Percentiles rank a stretch among this genome's conserved stretches.
These are phyloP conservation scores for Apiospora marii DNA, from an alignment of 2,329 filamentous ascomycete species.

Conservation along the genomic window DNA sequence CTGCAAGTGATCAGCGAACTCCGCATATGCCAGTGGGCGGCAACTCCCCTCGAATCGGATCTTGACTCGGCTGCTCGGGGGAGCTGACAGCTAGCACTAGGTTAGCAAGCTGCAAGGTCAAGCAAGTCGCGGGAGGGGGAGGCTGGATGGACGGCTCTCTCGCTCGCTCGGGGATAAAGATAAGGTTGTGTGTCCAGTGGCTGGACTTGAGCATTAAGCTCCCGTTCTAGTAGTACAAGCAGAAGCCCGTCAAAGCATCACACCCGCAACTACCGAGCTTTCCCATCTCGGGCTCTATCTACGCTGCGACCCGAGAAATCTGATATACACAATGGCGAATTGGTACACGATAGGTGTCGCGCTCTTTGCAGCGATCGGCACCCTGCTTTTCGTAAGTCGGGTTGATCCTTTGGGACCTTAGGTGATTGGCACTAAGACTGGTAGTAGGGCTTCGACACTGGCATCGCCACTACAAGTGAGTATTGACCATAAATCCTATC, in stretches of 20 bases:
- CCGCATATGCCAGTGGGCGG: constrained; percentile 1
- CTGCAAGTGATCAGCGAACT: not conserved
- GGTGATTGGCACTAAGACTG: constrained; percentile 15
- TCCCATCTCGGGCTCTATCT: not conserved
- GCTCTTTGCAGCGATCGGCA: constrained; percentile 65
- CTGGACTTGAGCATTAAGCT: not conserved
- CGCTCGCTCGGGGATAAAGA: not conserved
- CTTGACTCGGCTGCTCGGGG: constrained; percentile 4
- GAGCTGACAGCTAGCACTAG: not conserved
- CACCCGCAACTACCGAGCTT: not conserved
- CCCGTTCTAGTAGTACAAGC: not conserved
- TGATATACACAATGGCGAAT: not conserved
- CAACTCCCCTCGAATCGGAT: not conserved
- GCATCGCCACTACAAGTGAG: constrained; percentile 64
- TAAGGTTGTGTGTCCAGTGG: not conserved
- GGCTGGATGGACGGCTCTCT: not conserved
- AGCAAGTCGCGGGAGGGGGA: not conserved
- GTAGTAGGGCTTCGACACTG: constrained; percentile 63
- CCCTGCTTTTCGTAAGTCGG: constrained; percentile 61
- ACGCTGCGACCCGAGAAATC: not conserved
- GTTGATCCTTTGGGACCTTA: not conserved
- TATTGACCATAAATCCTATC: not conserved
- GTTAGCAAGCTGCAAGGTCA: not conserved
- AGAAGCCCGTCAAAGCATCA: not conserved
- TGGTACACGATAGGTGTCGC: constrained; percentile 59